These are phyloP conservation scores for Balamuthia mandrillaris DNA, from an alignment of 208 protist species.

Conservation along the genomic window DNA sequence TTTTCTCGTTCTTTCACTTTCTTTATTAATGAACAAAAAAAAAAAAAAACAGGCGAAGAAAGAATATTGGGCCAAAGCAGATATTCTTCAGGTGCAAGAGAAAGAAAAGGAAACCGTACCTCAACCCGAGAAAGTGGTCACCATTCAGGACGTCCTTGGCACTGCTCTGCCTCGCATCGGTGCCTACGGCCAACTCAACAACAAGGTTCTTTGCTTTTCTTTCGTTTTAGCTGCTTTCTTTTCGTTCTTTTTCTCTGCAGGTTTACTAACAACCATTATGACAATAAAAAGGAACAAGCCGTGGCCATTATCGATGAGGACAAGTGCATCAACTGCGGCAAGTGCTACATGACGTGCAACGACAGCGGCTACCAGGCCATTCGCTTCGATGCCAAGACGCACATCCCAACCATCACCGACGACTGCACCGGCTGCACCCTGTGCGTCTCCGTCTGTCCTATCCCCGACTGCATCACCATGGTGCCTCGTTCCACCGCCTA, in stretches of 20 bases:
- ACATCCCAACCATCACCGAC: constrained; percentile 69
- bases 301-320: constrained; percentile 77
- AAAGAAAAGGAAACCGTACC: not conserved
- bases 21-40: too few species aligned
- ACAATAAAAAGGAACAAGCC: constrained; percentile 65
- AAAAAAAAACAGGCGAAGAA: constrained; percentile 8
- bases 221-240: too few species aligned
- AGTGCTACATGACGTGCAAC: constrained; percentile 84
- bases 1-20: too few species aligned
- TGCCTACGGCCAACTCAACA: constrained; percentile 65
- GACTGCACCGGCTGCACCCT: constrained; percentile 78
- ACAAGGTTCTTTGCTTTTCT: constrained; percentile 39
- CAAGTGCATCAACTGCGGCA: constrained; percentile 83
- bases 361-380: constrained; percentile 77
- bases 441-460: constrained; percentile 74
- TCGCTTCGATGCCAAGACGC: constrained; percentile 70
- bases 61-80: not conserved
- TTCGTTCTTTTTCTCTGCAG: too few species aligned
- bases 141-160: constrained; percentile 62
- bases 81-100: not conserved
- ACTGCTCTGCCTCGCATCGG: constrained; percentile 62
- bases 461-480: constrained; percentile 81
- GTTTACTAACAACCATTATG: too few species aligned
- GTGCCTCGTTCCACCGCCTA: constrained; percentile 60
- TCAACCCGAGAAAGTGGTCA: not conserved